A percentile compares a stretch with the other conserved stretches of the same genome.
These are phyloP conservation scores for Candida fluviatilis DNA, from an alignment of 805 yeast species.

Conservation along the genomic window DNA sequence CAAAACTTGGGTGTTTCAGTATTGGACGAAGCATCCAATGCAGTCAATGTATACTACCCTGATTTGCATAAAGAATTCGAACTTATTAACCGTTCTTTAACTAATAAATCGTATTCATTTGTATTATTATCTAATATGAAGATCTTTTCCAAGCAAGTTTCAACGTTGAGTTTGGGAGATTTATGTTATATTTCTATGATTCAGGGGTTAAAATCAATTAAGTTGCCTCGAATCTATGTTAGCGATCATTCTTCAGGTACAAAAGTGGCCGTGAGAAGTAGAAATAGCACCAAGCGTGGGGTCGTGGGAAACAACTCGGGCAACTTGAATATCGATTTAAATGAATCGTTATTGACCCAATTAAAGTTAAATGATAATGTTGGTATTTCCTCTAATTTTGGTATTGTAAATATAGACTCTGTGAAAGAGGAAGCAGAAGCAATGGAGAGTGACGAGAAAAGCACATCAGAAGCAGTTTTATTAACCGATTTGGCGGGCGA, in stretches of 20 bases:
- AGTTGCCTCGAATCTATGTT: conserved; percentile 64
- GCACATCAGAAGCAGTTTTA: conserved; percentile 29
- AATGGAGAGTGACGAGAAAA: not conserved
- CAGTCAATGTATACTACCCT: conserved; percentile 16
- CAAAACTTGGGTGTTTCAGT: conserved; percentile 14
- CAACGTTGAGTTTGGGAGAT: conserved; percentile 76
- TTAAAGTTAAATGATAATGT: conserved; percentile 37
- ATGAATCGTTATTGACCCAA: conserved; percentile 20
- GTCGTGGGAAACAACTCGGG: conserved; percentile 45
- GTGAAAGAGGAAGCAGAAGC: conserved; percentile 21
- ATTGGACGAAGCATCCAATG: conserved; percentile 20
- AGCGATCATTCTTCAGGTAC: conserved; percentile 58
- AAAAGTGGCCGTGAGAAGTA: conserved; percentile 48
- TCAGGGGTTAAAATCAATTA: conserved; percentile 54
- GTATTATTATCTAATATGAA: conserved; percentile 70
- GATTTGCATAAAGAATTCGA: conserved; percentile 16
- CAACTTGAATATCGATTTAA: conserved; percentile 52
- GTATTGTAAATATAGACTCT: conserved; percentile 40
- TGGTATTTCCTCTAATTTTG: conserved; percentile 54
- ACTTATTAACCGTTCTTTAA: conserved; percentile 11
- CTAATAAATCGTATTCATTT: conserved; percentile 23
- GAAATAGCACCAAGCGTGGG: conserved; percentile 27
- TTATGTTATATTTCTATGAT: conserved; percentile 66
- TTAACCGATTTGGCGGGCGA: conserved; percentile 81
- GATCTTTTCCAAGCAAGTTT: conserved; percentile 58